Conservation (phyloP, 139 green algal genomes). For the Spirogloea muscicola region DNA sequence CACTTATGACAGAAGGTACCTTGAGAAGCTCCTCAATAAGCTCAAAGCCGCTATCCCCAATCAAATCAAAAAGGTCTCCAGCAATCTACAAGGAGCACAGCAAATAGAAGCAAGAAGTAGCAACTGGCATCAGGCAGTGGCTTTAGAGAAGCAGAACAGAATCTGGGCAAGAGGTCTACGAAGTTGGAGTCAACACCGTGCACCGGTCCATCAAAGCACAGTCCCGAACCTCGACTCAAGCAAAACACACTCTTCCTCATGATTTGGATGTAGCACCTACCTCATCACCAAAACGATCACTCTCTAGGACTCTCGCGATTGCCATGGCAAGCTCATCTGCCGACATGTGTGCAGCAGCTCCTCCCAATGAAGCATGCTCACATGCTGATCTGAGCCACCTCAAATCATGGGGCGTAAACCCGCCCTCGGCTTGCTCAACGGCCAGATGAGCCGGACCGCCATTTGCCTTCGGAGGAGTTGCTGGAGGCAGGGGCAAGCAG, state of each 20-base stretch:
- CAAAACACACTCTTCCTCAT: background rate
- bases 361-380: too few species aligned
- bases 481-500: too few species aligned
- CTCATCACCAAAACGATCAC: too few species aligned
- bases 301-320: too few species aligned
- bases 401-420: too few species aligned
- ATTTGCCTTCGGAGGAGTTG: too few species aligned
- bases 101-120: too few species aligned
- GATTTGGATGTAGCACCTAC: slow-evolving; percentile 2
- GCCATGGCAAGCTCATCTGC: too few species aligned
- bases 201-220: slow-evolving; percentile 1
- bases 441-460: too few species aligned
- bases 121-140: background rate
- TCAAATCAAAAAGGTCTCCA: slow-evolving; percentile 30
- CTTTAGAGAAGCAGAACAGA: background rate
- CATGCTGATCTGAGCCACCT: too few species aligned
- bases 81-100: slow-evolving; percentile 23
- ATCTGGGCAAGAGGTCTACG: background rate
- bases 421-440: too few species aligned
- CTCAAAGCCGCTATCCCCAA: slow-evolving; percentile 33
- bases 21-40: slow-evolving; percentile 41
- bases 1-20: slow-evolving; percentile 2
- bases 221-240: background rate
- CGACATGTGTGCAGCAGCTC: too few species aligned
- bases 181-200: background rate